Evolutionary conservation across 139 green algal genomes (phyloP), one percentile per base, ranked within the genome.

Genomic region (Chlorella sp.): DNA sequence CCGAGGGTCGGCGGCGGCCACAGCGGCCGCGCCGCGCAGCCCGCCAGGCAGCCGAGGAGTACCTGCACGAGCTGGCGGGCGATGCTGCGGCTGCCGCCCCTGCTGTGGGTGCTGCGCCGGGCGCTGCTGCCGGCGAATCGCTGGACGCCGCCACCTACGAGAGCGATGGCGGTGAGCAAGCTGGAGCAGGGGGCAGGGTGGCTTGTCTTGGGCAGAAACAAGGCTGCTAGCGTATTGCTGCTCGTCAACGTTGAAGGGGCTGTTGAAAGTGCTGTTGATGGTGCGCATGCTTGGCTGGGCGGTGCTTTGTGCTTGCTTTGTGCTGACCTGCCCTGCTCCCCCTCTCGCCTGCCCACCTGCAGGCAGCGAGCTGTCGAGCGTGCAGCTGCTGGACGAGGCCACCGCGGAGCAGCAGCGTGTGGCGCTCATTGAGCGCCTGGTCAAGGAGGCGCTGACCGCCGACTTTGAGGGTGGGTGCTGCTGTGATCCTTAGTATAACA

Each of bases 381-480:
- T 72, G 67, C 48, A 54, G 60, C 44, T 88, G 34, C 26, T 73
- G 56, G 82, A 90, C n/a, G 75, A 84, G 64, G 82, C 64, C 1
- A 60, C 62, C 6, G 77, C 75, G 17, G 86, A 90, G 75, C 81
- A 75, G 24, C 64, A 87, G 82, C 75, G 86, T 24, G 73, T 68
- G 20, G 86, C 81, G 4, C 72, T 90, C 46, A 90, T 90, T 60
- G 82, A 90, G 34, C 75, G 82, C 22, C 76, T 90, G 38, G 81
- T 87, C 9, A 73, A 72, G 40, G 43, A 80, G 56, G 76, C 84
- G 32, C 30, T 88, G 22, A 34, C 82, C 0, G 64, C 82, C 41
- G 86, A 83, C 44, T 85, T 86, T 76, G 86, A 90, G 38, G 82
- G 82, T 74, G 85, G 69, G 77, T 56, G 54, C 20, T 43, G 76